A percentile compares a stretch with the other conserved stretches of the same genome.
These are phyloP conservation scores for Saprolegnia parasitica DNA, from an alignment of 352 stramenopile species.

Conservation along the genomic window DNA sequence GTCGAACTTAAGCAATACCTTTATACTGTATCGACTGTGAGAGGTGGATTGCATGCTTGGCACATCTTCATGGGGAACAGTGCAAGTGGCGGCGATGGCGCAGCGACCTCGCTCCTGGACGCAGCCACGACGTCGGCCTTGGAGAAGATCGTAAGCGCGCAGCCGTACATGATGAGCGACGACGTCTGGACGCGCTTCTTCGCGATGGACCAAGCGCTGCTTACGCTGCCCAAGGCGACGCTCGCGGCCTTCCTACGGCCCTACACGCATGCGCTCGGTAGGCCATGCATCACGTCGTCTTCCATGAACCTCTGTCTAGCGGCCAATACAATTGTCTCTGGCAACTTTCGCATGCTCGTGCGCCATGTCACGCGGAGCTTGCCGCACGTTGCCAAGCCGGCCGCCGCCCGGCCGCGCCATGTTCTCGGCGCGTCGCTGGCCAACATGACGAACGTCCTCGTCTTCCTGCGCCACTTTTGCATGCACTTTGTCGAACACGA, in stretches of 20 bases:
- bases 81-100: constrained; percentile 3
- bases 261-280: constrained; percentile 60
- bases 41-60: no score
- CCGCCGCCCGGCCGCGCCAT: constrained; percentile 7
- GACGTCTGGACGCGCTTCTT: constrained; percentile 50
- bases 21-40: no score
- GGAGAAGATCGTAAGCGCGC: constrained; percentile 65
- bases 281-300: constrained; percentile 11
- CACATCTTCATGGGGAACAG: not conserved
- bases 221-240: constrained; percentile 49
- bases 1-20: no score
- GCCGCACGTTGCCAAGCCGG: not conserved
- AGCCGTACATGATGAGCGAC: constrained; percentile 47
- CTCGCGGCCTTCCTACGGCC: constrained; percentile 56
- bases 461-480: constrained; percentile 64
- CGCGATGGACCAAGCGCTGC: constrained; percentile 37
- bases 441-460: constrained; percentile 62
- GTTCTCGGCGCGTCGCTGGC: constrained; percentile 43
- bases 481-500: constrained; percentile 70
- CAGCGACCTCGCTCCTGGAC: constrained; percentile 12
- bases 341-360: constrained; percentile 75
- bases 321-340: constrained; percentile 58
- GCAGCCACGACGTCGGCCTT: constrained; percentile 46
- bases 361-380: constrained; percentile 30
- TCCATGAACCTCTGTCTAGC: constrained; percentile 31